Evolutionary conservation across 495 filamentous ascomycete genomes (phyloP).

Genomic region (Xylaria nigripes): DNA sequence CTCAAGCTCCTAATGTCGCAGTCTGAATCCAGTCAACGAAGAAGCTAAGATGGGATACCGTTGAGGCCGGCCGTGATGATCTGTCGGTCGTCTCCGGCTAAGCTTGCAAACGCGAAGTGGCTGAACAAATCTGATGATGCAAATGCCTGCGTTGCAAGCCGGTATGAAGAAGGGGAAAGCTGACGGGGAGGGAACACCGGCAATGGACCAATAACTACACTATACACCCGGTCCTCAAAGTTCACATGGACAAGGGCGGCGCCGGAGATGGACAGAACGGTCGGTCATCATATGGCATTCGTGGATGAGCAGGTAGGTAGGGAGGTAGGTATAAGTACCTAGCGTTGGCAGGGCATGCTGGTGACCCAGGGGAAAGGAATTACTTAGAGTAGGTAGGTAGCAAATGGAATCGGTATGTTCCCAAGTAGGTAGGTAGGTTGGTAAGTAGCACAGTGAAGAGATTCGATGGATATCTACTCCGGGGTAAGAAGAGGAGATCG

Average conservation of each 20-base stretch:
- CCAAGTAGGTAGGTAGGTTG: not conserved
- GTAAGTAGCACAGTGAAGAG: not conserved
- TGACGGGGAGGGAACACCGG: not conserved
- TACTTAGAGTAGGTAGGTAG: not conserved
- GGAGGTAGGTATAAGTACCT: not conserved
- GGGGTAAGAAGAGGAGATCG: too few relatives aligned
- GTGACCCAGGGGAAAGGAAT: not conserved
- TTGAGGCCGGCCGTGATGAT: not conserved
- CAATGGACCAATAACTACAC: not conserved
- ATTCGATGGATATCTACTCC: too few relatives aligned
- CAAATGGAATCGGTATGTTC: not conserved
- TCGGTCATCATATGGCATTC: not conserved
- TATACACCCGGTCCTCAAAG: too few relatives aligned
- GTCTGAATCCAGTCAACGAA: not conserved
- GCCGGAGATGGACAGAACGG: not conserved
- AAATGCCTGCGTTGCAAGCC: not conserved
- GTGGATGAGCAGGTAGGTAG: not conserved
- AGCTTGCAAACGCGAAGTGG: not conserved
- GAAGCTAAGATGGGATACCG: not conserved
- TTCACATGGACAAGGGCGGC: not conserved
- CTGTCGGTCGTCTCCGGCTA: not conserved
- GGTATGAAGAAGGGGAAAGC: not conserved
- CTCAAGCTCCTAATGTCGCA: conserved; percentile 1
- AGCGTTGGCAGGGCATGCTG: not conserved
- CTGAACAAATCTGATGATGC: not conserved